Evolutionary conservation across 2,329 filamentous ascomycete species (phyloP).

Genomic region (Ceratocystis harringtonii): DNA sequence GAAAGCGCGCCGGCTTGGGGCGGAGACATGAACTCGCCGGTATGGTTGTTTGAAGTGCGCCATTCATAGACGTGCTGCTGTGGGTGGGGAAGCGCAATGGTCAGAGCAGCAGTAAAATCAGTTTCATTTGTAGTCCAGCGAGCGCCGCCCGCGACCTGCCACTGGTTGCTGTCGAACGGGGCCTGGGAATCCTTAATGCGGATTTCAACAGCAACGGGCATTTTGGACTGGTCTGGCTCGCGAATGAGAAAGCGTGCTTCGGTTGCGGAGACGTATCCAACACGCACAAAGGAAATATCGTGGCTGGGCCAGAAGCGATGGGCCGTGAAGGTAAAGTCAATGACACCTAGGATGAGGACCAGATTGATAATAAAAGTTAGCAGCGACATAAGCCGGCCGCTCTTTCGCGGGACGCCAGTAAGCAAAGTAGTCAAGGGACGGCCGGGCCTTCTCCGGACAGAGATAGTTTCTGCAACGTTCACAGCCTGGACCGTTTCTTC

Average conservation of each 20-base stretch:
- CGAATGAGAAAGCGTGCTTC: constrained; percentile 71
- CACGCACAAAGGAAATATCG: constrained; percentile 68
- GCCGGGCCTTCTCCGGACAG: constrained; percentile 41
- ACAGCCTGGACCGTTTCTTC: not conserved
- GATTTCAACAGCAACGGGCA: constrained; percentile 62
- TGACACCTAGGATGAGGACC: constrained; percentile 49
- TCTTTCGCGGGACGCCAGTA: constrained; percentile 59
- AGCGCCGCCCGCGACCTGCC: constrained; percentile 53
- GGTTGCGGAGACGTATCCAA: constrained; percentile 72
- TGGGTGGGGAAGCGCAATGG: constrained; percentile 45
- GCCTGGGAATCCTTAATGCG: constrained; percentile 37
- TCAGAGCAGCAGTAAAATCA: constrained; percentile 65
- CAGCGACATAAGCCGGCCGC: constrained; percentile 49
- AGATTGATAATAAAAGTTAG: constrained; percentile 59
- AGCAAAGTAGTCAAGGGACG: constrained; percentile 51
- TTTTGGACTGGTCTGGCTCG: constrained; percentile 59
- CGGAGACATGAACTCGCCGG: constrained; percentile 65
- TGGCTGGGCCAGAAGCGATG: constrained; percentile 53
- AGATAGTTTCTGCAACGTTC: constrained; percentile 25
- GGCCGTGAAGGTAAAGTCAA: constrained; percentile 66
- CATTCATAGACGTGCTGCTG: constrained; percentile 70
- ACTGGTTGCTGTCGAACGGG: constrained; percentile 42
- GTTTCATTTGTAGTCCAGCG: constrained; percentile 55
- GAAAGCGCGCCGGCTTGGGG: constrained; percentile 53
- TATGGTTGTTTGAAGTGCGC: constrained; percentile 71